These are phyloP conservation scores for Penicillium lagena DNA, from an alignment of 495 filamentous ascomycete genomes.

Conservation along the genomic window DNA sequence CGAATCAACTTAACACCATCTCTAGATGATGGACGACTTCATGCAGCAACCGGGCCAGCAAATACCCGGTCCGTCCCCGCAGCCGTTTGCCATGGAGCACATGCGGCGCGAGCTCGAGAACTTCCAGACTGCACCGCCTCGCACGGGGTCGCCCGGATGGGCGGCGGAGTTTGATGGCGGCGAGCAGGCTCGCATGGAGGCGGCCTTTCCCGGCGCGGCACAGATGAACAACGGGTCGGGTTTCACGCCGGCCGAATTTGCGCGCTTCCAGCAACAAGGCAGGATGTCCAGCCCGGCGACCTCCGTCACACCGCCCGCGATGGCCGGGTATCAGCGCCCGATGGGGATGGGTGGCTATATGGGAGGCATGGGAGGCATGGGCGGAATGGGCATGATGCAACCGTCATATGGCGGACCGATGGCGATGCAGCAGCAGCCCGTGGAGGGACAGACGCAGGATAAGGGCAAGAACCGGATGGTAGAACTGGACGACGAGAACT, in stretches of 20 bases:
- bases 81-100: slow-evolving; percentile 65
- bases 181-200: slow-evolving; percentile 72
- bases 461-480: slow-evolving; percentile 91
- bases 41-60: slow-evolving; percentile 62
- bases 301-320: slow-evolving; percentile 36
- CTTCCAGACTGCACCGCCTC: slow-evolving; percentile 49
- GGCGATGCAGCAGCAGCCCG: slow-evolving; percentile 47
- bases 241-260: slow-evolving; percentile 81
- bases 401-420: slow-evolving; percentile 40
- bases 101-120: slow-evolving; percentile 60
- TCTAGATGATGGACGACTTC: slow-evolving; percentile 88
- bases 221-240: slow-evolving; percentile 44
- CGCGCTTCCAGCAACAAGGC: slow-evolving; percentile 71
- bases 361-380: slow-evolving; percentile 40
- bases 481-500: slow-evolving; percentile 87
- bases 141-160: slow-evolving; percentile 58
- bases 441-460: slow-evolving; percentile 41
- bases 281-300: slow-evolving; percentile 46
- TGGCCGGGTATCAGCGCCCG: slow-evolving; percentile 53
- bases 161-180: slow-evolving; percentile 62
- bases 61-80: slow-evolving; percentile 42
- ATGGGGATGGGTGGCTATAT: slow-evolving; percentile 50
- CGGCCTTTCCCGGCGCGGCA: slow-evolving; percentile 59
- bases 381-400: slow-evolving; percentile 43
- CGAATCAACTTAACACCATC: no score